Conservation (phyloP, 495 filamentous ascomycete genomes). For the Pseudotulostoma volvatum region DNA sequence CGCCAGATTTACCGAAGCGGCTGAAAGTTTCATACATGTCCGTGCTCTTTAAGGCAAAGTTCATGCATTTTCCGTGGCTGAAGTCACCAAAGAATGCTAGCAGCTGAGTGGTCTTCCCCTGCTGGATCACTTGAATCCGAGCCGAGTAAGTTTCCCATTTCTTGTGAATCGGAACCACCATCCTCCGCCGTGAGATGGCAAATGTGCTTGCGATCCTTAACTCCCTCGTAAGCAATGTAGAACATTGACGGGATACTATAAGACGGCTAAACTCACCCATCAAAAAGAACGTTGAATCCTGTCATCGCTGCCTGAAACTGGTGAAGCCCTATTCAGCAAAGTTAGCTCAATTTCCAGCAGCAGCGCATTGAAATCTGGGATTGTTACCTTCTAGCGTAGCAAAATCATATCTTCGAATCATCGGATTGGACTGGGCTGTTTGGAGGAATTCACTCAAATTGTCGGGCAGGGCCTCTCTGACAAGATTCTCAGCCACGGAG, state of each 20-base stretch:
- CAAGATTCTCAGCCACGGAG: slow-evolving; percentile 46
- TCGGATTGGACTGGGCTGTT: slow-evolving; percentile 21
- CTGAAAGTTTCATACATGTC: slow-evolving; percentile 61
- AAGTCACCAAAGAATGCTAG: slow-evolving; percentile 75
- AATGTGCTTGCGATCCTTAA: slow-evolving; percentile 48
- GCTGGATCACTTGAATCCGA: slow-evolving; percentile 62
- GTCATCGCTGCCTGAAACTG: slow-evolving; percentile 61
- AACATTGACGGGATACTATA: no score
- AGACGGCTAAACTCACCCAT: slow-evolving; percentile 29
- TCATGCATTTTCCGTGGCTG: slow-evolving; percentile 70
- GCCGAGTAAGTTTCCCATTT: slow-evolving; percentile 67
- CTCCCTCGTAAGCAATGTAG: no score
- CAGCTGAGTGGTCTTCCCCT: slow-evolving; percentile 54
- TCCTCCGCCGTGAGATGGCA: slow-evolving; percentile 66
- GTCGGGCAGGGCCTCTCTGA: slow-evolving; percentile 36
- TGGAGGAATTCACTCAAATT: slow-evolving; percentile 39
- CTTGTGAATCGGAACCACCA: slow-evolving; percentile 81
- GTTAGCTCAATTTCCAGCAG: slow-evolving; percentile 31
- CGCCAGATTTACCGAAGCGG: slow-evolving; percentile 45
- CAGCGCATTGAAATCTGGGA: neutral
- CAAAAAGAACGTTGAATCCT: slow-evolving; percentile 58
- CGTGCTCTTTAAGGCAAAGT: slow-evolving; percentile 63
- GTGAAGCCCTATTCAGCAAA: slow-evolving; percentile 41
- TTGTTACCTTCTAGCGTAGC: slow-evolving; percentile 23
- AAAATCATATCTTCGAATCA: slow-evolving; percentile 29